phyloP scores from a whole-genome alignment of 164 flowering plant species.

The Liquidambar formosana region DNA sequence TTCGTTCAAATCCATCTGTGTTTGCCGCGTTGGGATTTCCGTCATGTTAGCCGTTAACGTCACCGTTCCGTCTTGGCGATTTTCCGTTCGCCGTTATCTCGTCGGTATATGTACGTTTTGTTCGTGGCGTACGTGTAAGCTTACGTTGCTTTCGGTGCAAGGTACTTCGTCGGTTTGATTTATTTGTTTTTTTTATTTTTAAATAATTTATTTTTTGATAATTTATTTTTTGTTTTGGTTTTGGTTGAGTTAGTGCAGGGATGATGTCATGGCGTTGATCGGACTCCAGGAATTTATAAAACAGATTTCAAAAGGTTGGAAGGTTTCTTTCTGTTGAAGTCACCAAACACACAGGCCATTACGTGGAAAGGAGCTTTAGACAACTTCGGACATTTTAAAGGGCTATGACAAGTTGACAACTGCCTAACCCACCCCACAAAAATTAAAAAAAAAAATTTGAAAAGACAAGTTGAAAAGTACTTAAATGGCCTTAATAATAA shows the following conservation, averaged over 20 bases:
- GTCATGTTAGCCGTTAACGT: constrained; percentile 9
- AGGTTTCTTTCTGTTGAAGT: too few relatives aligned
- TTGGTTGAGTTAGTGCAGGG: neutral
- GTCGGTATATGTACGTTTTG: too few relatives aligned
- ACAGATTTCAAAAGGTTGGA: neutral
- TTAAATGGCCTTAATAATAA: too few relatives aligned
- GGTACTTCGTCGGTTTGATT: constrained; percentile 2
- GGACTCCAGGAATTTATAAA: neutral
- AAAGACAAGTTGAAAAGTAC: too few relatives aligned
- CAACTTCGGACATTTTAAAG: too few relatives aligned
- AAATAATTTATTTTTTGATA: neutral
- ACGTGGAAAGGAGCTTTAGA: too few relatives aligned
- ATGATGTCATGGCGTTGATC: neutral
- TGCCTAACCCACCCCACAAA: too few relatives aligned
- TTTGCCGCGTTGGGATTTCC: constrained; percentile 1
- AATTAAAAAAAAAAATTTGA: too few relatives aligned
- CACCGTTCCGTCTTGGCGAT: constrained; percentile 7
- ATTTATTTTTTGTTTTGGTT: neutral
- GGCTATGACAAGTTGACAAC: too few relatives aligned
- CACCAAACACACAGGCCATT: too few relatives aligned
- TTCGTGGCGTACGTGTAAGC: neutral
- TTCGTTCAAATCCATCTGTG: neutral
- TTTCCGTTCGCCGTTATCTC: neutral
- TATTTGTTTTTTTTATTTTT: neutral
- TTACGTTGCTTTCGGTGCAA: constrained; percentile 10